Base-by-base conservation (phyloP, 352 stramenopile genomes). In the Blastocystis sp. region DNA sequence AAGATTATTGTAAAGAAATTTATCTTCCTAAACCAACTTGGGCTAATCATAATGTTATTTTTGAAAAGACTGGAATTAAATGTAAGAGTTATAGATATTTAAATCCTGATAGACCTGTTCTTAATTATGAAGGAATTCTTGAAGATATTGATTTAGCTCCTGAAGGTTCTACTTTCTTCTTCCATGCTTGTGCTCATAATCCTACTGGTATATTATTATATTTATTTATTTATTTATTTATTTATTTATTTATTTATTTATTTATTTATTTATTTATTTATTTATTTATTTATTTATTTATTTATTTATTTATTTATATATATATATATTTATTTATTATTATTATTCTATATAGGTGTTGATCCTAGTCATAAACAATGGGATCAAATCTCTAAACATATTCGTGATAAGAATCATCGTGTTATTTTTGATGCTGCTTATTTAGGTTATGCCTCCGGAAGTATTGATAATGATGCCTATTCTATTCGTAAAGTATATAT, bases 361-460 rank as follows among this genome's bases (percentile, higher is more conserved):
- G 92, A 99, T 77, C 91, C 90, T 27, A 91, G 83, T 6, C 70
- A 85, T 25, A 85, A 95, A 34, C 87, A 98, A 79, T 99, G 92
- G 92, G 76, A 84, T 64, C 70, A 95, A 73, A 90, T 99, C 47
- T 86, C 81, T 27, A 71, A 86, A 6, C 70, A 88, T 23, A 82
- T 94, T 58, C 94, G 94, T 75, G 78, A 83, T 56, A 93, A 93
- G 73, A 82, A 92, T 41, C 83, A 96, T 67, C 71, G 94, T 40
- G 75, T 88, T 9, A 96, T 98, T 78, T 98, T 99, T 72, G 92
- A 99, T 75, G 94, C 81, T 70, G 91, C 91, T 10, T 98, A 98
- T 78, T 83, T 93, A 73, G 86, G 86, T 71, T 99, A 98, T 72
- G 90, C 90, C 57, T 93, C 79, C 28, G 92, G 91, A 43, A 81